Conservation (phyloP, 768 basidiomycete species). For the Pisolithus tinctorius region DNA sequence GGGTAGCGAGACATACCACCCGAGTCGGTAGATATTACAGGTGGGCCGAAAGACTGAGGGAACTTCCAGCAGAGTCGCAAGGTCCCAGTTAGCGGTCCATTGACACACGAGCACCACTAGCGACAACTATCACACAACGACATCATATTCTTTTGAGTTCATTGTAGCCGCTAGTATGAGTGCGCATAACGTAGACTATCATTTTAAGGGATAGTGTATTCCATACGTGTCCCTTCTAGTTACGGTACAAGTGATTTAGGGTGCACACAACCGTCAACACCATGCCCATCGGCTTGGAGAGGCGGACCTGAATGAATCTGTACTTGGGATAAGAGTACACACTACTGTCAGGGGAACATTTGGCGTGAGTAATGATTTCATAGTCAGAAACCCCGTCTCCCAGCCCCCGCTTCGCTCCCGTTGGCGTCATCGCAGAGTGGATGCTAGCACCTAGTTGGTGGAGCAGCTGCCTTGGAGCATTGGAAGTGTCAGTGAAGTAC, state of each 20-base stretch:
- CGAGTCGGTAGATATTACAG: too few species aligned
- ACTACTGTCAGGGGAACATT: not conserved
- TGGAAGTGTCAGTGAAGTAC: too few species aligned
- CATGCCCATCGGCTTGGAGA: not conserved
- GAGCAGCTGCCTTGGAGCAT: too few species aligned
- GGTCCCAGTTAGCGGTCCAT: too few species aligned
- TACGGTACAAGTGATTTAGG: not conserved
- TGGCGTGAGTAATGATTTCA: not conserved
- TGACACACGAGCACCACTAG: too few species aligned
- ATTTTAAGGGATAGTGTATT: not conserved
- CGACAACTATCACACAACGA: slow-evolving; percentile 7
- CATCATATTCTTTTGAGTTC: not conserved
- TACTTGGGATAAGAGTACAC: slow-evolving; percentile 13
- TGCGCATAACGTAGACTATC: not conserved
- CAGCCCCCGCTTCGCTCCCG: slow-evolving; percentile 1
- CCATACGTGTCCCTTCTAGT: too few species aligned
- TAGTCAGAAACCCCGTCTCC: slow-evolving; percentile 7
- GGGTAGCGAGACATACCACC: too few species aligned
- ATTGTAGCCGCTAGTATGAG: not conserved
- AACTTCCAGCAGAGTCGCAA: too few species aligned
- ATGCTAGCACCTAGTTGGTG: too few species aligned
- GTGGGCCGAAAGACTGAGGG: too few species aligned
- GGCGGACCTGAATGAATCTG: slow-evolving; percentile 22
- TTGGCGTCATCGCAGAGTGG: too few species aligned
- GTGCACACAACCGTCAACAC: not conserved